A percentile compares a stretch with the other conserved stretches of the same genome.
These are phyloP conservation scores for Lathyrus aphaca DNA, from an alignment of 306 rosid genomes.

Conservation along the genomic window DNA sequence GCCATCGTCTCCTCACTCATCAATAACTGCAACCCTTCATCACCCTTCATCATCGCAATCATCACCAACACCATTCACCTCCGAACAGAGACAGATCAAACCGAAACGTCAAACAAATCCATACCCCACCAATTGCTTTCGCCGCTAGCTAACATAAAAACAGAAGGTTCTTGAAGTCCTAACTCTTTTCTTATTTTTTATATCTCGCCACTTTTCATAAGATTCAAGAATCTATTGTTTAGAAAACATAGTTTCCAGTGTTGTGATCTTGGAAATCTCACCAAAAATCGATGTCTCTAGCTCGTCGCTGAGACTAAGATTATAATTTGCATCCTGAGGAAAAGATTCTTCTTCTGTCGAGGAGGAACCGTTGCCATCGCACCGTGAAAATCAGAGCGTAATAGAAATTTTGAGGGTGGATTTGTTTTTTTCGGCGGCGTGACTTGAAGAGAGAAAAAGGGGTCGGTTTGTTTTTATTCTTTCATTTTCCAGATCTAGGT, in stretches of 20 bases:
- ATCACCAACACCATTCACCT: too few species aligned
- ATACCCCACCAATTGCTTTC: constrained; percentile 76
- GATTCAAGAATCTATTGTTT: constrained; percentile 57
- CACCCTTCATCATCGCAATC: too few species aligned
- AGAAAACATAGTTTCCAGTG: constrained; percentile 60
- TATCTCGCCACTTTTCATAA: constrained; percentile 63
- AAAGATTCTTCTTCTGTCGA: constrained; percentile 41
- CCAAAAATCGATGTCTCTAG: constrained; percentile 69
- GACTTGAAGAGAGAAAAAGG: too few species aligned
- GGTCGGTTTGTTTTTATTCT: too few species aligned
- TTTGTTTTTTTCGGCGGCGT: too few species aligned
- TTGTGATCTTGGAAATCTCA: constrained; percentile 71
- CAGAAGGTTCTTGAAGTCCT: constrained; percentile 67
- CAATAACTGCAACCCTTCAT: too few species aligned
- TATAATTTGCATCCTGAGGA: constrained; percentile 93
- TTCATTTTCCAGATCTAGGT: too few species aligned
- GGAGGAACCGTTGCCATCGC: constrained; percentile 51
- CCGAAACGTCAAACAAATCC: too few species aligned
- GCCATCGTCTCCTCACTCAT: too few species aligned
- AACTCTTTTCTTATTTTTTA: constrained; percentile 60
- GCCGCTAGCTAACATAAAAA: constrained; percentile 71
- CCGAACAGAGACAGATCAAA: too few species aligned
- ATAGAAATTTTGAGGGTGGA: too few species aligned
- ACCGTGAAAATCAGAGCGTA: too few species aligned
- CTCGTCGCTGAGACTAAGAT: constrained; percentile 60